Conservation (phyloP, 1,284 basidiomycete species). For the Ustilago shanxiensis region DNA sequence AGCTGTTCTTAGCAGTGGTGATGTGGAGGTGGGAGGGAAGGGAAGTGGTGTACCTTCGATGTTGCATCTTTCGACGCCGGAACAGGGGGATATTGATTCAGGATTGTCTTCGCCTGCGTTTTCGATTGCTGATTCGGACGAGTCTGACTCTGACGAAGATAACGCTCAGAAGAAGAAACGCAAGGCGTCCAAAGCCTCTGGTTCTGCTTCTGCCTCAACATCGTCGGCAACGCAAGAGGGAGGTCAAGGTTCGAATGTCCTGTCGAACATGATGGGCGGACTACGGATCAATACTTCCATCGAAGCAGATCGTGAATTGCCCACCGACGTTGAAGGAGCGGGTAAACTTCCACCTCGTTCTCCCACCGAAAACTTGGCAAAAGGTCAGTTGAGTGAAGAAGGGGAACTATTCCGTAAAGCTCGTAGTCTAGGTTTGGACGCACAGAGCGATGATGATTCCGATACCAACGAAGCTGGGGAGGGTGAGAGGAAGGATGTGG, state of each 20-base stretch:
- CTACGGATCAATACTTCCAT: constrained; percentile 26
- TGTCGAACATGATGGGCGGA: constrained; percentile 14
- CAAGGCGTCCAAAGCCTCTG: not conserved
- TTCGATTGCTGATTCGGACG: constrained; percentile 61
- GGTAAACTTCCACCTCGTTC: constrained; percentile 18
- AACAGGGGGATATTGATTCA: constrained; percentile 30
- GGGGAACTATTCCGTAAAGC: constrained; percentile 63
- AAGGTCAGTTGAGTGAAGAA: constrained; percentile 63
- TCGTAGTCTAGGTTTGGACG: constrained; percentile 39
- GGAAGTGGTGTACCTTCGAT: not conserved
- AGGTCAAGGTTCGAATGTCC: not conserved
- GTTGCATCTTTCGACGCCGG: constrained; percentile 29
- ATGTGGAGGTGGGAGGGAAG: not conserved
- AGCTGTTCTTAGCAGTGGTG: not conserved
- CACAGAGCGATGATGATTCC: constrained; percentile 17
- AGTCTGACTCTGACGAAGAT: constrained; percentile 39
- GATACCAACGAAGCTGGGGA: constrained; percentile 18
- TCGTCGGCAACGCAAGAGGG: no score
- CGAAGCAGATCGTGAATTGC: constrained; percentile 31
- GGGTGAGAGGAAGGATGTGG: not conserved
- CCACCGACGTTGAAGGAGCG: constrained; percentile 1
- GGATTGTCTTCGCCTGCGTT: constrained; percentile 54
- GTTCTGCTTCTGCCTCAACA: not conserved
- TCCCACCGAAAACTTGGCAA: constrained; percentile 43
- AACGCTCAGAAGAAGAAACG: not conserved